phyloP scores from a whole-genome alignment of 116 monocot species.

The Dioscorea cayenensis region DNA sequence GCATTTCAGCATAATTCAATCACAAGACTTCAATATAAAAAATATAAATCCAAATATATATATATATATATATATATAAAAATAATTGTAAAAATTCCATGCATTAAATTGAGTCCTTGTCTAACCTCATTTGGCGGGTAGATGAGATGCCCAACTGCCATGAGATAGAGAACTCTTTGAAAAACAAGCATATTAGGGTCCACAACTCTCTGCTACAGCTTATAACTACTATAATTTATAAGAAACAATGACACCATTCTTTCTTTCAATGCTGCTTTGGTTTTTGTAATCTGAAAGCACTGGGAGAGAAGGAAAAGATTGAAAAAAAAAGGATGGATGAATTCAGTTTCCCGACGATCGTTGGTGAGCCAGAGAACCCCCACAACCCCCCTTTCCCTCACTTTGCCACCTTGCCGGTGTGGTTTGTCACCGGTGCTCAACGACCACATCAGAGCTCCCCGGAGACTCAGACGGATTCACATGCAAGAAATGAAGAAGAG shows the following conservation, averaged over 20 bases:
- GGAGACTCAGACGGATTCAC: slow-evolving; percentile 3
- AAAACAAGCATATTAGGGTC: neutral
- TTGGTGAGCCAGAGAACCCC: slow-evolving; percentile 17
- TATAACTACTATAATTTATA: neutral
- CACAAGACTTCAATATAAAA: too few relatives aligned
- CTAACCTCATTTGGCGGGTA: slow-evolving; percentile 9
- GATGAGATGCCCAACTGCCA: slow-evolving; percentile 17
- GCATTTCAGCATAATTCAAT: too few relatives aligned
- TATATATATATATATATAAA: too few relatives aligned
- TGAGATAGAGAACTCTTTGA: neutral
- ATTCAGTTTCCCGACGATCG: slow-evolving; percentile 49
- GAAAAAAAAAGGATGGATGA: slow-evolving; percentile 43
- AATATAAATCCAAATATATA: too few relatives aligned
- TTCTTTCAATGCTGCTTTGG: neutral
- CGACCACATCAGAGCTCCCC: neutral
- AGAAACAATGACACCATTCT: neutral
- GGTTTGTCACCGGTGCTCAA: slow-evolving; percentile 16
- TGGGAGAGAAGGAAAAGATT: neutral
- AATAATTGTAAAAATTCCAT: too few relatives aligned
- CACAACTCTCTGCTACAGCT: neutral
- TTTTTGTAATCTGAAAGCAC: neutral
- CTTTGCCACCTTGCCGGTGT: slow-evolving; percentile 30
- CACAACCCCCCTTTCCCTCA: slow-evolving; percentile 34
- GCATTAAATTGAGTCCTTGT: neutral
- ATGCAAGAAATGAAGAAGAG: neutral